Conservation (phyloP, 345 rosid genomes). For the Laguncularia racemosa region DNA sequence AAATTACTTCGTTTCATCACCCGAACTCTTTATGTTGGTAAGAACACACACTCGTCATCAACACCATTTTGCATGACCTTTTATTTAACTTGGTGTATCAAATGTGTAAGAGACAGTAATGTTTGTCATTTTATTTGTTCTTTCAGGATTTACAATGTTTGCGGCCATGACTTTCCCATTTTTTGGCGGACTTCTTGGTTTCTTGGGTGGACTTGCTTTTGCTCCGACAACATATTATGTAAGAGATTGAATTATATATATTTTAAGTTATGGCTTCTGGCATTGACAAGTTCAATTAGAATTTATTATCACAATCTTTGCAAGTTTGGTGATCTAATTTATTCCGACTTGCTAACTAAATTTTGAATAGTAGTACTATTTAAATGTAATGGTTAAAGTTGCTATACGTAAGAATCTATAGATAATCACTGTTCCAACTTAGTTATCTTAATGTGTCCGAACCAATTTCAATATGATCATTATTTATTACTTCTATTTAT, state of each 20-base stretch:
- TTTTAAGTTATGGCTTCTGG: no score
- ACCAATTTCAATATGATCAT: no score
- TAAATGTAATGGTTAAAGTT: no score
- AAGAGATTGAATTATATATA: slow-evolving; percentile 11
- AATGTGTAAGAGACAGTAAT: no score
- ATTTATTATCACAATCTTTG: no score
- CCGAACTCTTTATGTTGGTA: slow-evolving; percentile 51
- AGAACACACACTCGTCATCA: neutral
- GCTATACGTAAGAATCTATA: no score
- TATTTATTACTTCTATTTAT: no score
- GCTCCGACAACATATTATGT: slow-evolving; percentile 71
- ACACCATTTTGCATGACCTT: neutral
- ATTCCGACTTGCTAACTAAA: no score
- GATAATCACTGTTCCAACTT: neutral
- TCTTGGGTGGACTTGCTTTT: slow-evolving; percentile 82
- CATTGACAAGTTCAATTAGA: no score
- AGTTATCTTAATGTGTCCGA: neutral
- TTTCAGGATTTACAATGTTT: slow-evolving; percentile 49
- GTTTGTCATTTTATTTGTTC: neutral
- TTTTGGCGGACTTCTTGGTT: slow-evolving; percentile 67
- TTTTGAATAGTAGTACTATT: no score
- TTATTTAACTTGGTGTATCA: neutral
- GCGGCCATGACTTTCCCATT: slow-evolving; percentile 51
- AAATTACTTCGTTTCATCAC: slow-evolving; percentile 39
- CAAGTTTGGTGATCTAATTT: no score